A percentile compares a stretch with the other conserved stretches of the same genome.
Conservation (phyloP, 805 yeast species). For the Candida morakotiae region DNA sequence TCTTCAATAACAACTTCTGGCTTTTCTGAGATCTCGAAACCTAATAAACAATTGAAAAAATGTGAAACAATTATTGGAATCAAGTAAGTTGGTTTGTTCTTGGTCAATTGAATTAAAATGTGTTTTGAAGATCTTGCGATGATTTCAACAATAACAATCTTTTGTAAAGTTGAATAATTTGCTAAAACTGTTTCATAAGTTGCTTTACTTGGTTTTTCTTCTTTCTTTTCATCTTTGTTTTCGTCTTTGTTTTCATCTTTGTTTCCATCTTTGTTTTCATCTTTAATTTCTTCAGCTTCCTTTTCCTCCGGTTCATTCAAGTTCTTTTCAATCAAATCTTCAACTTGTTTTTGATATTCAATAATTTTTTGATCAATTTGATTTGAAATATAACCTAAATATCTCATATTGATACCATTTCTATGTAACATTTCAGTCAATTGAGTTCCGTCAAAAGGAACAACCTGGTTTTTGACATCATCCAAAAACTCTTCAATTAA, state of each 20-base stretch:
- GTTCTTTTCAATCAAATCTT: conserved; percentile 20
- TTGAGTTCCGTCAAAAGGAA: conserved; percentile 82
- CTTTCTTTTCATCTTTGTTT: conserved; percentile 17
- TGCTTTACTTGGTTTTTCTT: conserved; percentile 26
- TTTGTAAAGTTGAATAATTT: conserved; percentile 44
- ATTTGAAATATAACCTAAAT: conserved; percentile 63
- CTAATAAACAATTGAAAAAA: conserved; percentile 68
- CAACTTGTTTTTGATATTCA: conserved; percentile 13
- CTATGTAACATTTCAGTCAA: conserved; percentile 66
- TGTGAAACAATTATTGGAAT: conserved; percentile 62
- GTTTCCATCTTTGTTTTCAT: conserved; percentile 15
- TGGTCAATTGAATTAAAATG: conserved; percentile 49
- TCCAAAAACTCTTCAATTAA: conserved; percentile 62
- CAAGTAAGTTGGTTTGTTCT: conserved; percentile 46
- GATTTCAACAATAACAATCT: conserved; percentile 59
- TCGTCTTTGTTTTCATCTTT: conserved; percentile 26
- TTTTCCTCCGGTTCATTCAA: conserved; percentile 21
- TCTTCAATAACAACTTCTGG: conserved; percentile 44
- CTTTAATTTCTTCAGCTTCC: conserved; percentile 16
- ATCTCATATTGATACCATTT: conserved; percentile 84
- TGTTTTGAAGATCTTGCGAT: conserved; percentile 79
- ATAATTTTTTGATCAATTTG: conserved; percentile 20
- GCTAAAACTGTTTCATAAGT: conserved; percentile 40
- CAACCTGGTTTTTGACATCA: conserved; percentile 50
- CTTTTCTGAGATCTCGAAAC: conserved; percentile 37